A percentile compares a stretch with the other conserved stretches of the same genome.
Evolutionary conservation across 768 basidiomycete genomes (phyloP).

Genomic region (Strobilomyces dryophilus): DNA sequence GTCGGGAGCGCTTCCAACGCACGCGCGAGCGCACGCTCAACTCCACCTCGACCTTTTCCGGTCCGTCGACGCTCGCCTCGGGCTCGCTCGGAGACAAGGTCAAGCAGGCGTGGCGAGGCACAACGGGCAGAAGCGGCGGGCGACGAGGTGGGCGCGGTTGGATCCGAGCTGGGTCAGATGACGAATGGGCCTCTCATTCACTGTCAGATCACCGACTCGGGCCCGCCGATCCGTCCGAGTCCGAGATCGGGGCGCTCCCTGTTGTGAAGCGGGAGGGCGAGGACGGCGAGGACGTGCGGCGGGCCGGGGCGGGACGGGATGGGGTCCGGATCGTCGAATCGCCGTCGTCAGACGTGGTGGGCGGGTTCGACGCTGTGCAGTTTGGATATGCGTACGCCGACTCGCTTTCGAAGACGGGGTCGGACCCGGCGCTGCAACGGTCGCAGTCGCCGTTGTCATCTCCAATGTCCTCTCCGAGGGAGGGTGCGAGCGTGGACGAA

Average conservation of each 20-base stretch:
- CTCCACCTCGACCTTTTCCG: constrained; percentile 9
- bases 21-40: constrained; percentile 20
- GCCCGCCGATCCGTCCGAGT: background rate
- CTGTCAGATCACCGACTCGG: constrained; percentile 7
- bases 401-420: constrained; percentile 17
- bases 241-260: background rate
- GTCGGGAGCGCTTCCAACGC: constrained; percentile 30
- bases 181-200: constrained; percentile 42
- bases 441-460: constrained; percentile 30
- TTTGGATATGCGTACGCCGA: constrained; percentile 16
- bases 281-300: background rate
- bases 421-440: constrained; percentile 9
- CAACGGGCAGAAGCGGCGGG: constrained; percentile 4
- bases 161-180: constrained; percentile 46
- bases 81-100: constrained; percentile 27
- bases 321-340: constrained; percentile 21
- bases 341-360: constrained; percentile 21
- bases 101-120: constrained; percentile 24
- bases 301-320: background rate
- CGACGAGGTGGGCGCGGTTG: constrained; percentile 40
- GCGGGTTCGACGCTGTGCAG: constrained; percentile 5
- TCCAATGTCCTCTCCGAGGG: constrained; percentile 18
- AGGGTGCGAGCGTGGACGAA: constrained; percentile 16
- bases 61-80: constrained; percentile 9
- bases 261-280: background rate